Base-by-base conservation (phyloP, 768 basidiomycete genomes). In the Lentinula raphanica region DNA sequence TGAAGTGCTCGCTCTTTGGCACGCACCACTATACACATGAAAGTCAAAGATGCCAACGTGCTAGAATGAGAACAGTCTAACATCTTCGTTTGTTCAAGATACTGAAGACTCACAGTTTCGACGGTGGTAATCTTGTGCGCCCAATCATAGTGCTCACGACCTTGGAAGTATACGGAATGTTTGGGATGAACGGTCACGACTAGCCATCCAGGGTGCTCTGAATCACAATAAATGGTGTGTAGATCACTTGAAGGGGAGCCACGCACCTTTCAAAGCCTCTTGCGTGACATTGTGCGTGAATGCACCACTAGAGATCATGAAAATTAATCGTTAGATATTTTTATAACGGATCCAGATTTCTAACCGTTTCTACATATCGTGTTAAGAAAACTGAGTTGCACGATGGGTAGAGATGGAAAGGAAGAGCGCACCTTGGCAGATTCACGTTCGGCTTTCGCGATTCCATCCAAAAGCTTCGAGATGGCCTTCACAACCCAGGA, bases 131-230 rank as follows among this genome's bases (percentile, higher is more conserved):
- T 39, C 0, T 39, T 21, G 2, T 53, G 51, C 25, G 51, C 19
- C 51, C 51, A 53, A 25, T 53, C 51, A 13, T 3, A 13, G 19
- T 53, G 11, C 27, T 53, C 51, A 23, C 40, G 32, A 17, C 51
- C 51, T 53, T 53, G 51, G 5, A 32, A 32, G 3, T 19, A 53
- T 35, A 39, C 13, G 12, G 35, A 21, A 25, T 53, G 51, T 3
- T 53, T 36, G 35, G 51, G 32, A 25, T 53, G 35, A n/a, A 53
- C 36, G 3, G 36, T 53, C 13, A 39, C 36, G 1, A 36, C 15
- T 13, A 53, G 23, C 51, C 51, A 53, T 53, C 51, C 51, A 15
- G 51, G 51, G 11, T 53, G 51, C 35, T 53, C 51, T 53, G n/a
- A n/a, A 15, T 17, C 29, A 17, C 8, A 15, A 5, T 29, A 8